phyloP scores from a whole-genome alignment of 768 basidiomycete species.

The Boletus rubroflammeus region DNA sequence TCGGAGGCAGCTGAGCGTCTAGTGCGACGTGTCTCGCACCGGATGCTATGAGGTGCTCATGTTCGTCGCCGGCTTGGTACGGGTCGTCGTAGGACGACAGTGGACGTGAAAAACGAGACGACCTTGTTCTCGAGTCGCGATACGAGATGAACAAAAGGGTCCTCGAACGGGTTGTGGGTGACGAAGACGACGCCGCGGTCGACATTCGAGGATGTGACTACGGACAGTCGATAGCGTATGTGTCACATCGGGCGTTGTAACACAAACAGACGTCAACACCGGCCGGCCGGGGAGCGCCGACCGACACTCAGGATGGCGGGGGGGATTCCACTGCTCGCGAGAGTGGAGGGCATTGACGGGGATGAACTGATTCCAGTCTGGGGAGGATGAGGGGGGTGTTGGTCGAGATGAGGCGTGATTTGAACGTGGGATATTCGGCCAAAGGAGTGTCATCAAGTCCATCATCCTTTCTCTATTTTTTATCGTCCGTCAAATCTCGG shows the following conservation, averaged over 20 bases:
- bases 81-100: conserved; percentile 46
- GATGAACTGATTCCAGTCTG: not conserved
- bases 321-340: not conserved
- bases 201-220: conserved; percentile 30
- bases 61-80: conserved; percentile 49
- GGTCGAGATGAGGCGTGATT: not conserved
- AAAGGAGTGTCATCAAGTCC: conserved; percentile 1
- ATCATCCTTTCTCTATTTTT: conserved; percentile 9
- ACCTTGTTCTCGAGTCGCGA: conserved; percentile 66
- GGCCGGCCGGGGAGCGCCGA: not conserved
- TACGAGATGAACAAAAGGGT: conserved; percentile 94
- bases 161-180: conserved; percentile 71
- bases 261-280: conserved; percentile 27
- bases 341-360: not conserved
- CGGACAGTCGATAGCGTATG: conserved; percentile 11
- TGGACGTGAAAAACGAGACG: conserved; percentile 39
- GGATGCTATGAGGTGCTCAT: conserved; percentile 57
- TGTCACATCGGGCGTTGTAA: conserved; percentile 8
- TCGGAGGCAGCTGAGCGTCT: conserved; percentile 69
- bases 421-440: conserved; percentile 4
- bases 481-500: conserved; percentile 20
- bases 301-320: not conserved
- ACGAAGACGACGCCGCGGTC: conserved; percentile 28
- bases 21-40: conserved; percentile 45
- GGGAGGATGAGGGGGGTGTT: not conserved